phyloP scores from a whole-genome alignment of 2,329 filamentous ascomycete species.

The Hymenoscyphus infarciens region DNA sequence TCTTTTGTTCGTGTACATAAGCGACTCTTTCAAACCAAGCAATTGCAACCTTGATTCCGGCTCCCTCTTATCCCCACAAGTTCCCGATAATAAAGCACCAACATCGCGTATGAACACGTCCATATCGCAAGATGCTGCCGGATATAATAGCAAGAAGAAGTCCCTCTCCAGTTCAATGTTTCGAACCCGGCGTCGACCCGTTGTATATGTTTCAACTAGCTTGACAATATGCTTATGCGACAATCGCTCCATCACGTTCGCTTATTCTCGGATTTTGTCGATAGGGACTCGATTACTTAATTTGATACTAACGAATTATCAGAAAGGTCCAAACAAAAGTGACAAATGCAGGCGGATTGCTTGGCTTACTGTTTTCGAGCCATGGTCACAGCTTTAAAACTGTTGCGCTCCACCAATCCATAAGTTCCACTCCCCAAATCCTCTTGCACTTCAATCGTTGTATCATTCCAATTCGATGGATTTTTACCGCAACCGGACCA shows the following conservation, averaged over 20 bases:
- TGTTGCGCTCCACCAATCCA: conserved; percentile 44
- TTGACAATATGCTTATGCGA: conserved; percentile 47
- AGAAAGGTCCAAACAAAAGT: not conserved
- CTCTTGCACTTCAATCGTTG: conserved; percentile 26
- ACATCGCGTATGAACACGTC: conserved; percentile 41
- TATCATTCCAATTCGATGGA: conserved; percentile 19
- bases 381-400: conserved; percentile 39
- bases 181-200: conserved; percentile 31
- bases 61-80: conserved; percentile 40
- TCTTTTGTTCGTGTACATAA: conserved; percentile 34
- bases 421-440: conserved; percentile 43
- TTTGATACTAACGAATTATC: conserved; percentile 16
- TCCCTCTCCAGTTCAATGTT: conserved; percentile 22
- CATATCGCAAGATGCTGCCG: conserved; percentile 46
- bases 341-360: not conserved
- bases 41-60: conserved; percentile 38
- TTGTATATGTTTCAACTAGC: conserved; percentile 46
- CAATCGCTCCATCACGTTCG: conserved; percentile 46
- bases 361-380: conserved; percentile 41
- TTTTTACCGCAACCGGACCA: conserved; percentile 31
- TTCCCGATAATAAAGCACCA: conserved; percentile 39
- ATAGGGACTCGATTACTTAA: conserved; percentile 34
- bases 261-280: conserved; percentile 43
- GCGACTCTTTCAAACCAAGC: conserved; percentile 37
- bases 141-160: conserved; percentile 46